Evolutionary conservation across 139 green algal genomes (phyloP), one percentile per base, ranked within the genome.

Genomic region (Coelastrella sp.): DNA sequence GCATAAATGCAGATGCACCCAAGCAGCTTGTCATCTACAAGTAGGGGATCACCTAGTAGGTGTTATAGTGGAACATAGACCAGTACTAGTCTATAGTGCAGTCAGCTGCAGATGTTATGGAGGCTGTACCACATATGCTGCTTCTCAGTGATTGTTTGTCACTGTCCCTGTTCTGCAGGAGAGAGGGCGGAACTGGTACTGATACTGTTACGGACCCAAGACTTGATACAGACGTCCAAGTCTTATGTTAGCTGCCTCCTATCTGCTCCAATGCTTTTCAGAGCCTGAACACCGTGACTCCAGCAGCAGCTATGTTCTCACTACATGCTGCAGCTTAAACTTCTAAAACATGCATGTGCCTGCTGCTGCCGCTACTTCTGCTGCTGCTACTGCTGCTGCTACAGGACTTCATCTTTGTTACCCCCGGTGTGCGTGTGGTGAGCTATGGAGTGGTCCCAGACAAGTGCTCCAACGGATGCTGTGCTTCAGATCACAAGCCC

Each of bases 371-470:
- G n/a, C n/a, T n/a, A n/a, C n/a, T n/a, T n/a, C n/a, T n/a, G n/a
- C n/a, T n/a, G n/a, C n/a, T n/a, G n/a, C n/a, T n/a, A n/a, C n/a
- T n/a, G n/a, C n/a, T n/a, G n/a, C n/a, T 73, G n/a, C 77, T 83
- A 5, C 77, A 83, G 77, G 80, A 86, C 65, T 88, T 77, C 14
- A 77, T 83, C 16, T 83, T 83, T 64, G 56, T 83, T 20, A 17
- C 13, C 10, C 8, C 60, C 8, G 77, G 77, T 6, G 7, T 59
- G 22, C 11, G 5, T 19, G 77, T n/a, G 22, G 19, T 17, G 13
- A 68, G 10, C 47, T 88, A 59, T 66, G 83, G 83, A n/a, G 83
- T 88, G 8, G 68, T 88, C 7, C n/a, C 23, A 5, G 83, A 78
- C 83, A 88, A 80, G 83, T 47, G 16, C 4, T 14, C 60, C 56